Percentiles rank a stretch among this genome's conserved stretches.
These are phyloP conservation scores for Gymnopilus junonius DNA, from an alignment of 768 basidiomycete genomes.

Conservation along the genomic window DNA sequence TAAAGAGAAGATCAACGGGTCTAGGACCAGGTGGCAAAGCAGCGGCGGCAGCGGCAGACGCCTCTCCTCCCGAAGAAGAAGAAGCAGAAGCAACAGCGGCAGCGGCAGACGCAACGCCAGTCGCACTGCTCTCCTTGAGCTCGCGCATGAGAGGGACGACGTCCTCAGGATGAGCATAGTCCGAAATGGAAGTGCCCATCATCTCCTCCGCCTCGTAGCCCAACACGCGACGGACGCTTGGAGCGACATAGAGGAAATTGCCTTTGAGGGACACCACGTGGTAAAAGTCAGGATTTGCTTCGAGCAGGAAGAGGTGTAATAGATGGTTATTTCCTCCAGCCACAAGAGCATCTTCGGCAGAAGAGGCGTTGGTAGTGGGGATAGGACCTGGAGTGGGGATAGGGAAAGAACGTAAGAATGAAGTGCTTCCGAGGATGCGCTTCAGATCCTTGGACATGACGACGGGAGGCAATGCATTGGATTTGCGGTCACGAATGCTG, in stretches of 20 bases:
- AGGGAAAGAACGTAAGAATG: slow-evolving; percentile 54
- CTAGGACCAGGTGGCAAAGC: slow-evolving; percentile 39
- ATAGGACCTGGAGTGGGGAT: slow-evolving; percentile 33
- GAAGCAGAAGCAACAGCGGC: neutral
- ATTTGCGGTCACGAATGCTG: slow-evolving; percentile 33
- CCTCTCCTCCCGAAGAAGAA: neutral
- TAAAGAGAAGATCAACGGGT: slow-evolving; percentile 83
- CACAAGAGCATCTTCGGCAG: slow-evolving; percentile 21
- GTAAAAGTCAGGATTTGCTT: slow-evolving; percentile 76
- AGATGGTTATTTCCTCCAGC: slow-evolving; percentile 43
- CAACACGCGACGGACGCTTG: slow-evolving; percentile 74
- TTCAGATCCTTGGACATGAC: slow-evolving; percentile 59
- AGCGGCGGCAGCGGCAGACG: neutral
- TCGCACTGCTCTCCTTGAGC: slow-evolving; percentile 72
- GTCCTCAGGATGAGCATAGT: slow-evolving; percentile 89
- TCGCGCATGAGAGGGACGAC: slow-evolving; percentile 90
- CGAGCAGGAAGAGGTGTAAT: slow-evolving; percentile 64
- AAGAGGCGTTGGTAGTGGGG: slow-evolving; percentile 22
- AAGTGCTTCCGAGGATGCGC: slow-evolving; percentile 46
- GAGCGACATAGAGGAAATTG: slow-evolving; percentile 89
- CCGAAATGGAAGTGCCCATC: slow-evolving; percentile 74
- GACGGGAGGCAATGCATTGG: slow-evolving; percentile 29
- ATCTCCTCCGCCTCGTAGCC: slow-evolving; percentile 90
- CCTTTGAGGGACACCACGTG: slow-evolving; percentile 94
- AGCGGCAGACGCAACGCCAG: slow-evolving; percentile 15